These are phyloP conservation scores for Agaricus blazei DNA, from an alignment of 768 basidiomycete species.

Conservation along the genomic window DNA sequence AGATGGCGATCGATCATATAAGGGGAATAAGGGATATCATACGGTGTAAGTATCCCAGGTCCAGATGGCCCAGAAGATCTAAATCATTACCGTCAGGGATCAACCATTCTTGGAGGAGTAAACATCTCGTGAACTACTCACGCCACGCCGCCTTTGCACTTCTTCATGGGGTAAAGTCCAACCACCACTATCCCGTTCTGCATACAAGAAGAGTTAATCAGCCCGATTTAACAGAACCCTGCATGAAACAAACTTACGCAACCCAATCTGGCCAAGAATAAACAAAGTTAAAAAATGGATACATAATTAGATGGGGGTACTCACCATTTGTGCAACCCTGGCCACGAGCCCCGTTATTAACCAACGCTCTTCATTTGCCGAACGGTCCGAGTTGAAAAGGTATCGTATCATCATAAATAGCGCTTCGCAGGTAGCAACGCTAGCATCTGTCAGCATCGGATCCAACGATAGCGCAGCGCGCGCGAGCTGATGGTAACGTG, in stretches of 20 bases:
- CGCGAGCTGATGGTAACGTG: slow-evolving; percentile 43
- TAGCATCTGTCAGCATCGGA: slow-evolving; percentile 38
- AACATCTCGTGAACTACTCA: slow-evolving; percentile 9
- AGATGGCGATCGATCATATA: background rate
- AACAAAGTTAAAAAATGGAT: background rate
- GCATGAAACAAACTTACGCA: slow-evolving; percentile 33
- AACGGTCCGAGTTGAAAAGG: slow-evolving; percentile 36
- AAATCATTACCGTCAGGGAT: slow-evolving; percentile 2
- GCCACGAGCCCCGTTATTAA: slow-evolving; percentile 39
- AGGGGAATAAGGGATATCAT: slow-evolving; percentile 12
- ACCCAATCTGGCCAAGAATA: slow-evolving; percentile 36
- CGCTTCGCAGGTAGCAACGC: slow-evolving; percentile 41
- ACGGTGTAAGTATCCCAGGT: slow-evolving; percentile 47
- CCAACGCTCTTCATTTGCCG: slow-evolving; percentile 43
- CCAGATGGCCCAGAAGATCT: slow-evolving; percentile 52
- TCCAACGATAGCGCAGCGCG: slow-evolving; percentile 44
- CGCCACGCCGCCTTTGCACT: slow-evolving; percentile 38
- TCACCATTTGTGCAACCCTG: slow-evolving; percentile 39
- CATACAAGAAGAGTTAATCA: background rate
- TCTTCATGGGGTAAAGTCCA: slow-evolving; percentile 43
- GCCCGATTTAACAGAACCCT: background rate
- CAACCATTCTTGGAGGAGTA: background rate
- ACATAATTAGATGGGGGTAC: slow-evolving; percentile 13
- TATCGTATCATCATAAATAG: slow-evolving; percentile 39
- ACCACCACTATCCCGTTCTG: slow-evolving; percentile 46